Evolutionary conservation across 139 green algal species (phyloP).

Genomic region (Chlamydomonas schloesseri): DNA sequence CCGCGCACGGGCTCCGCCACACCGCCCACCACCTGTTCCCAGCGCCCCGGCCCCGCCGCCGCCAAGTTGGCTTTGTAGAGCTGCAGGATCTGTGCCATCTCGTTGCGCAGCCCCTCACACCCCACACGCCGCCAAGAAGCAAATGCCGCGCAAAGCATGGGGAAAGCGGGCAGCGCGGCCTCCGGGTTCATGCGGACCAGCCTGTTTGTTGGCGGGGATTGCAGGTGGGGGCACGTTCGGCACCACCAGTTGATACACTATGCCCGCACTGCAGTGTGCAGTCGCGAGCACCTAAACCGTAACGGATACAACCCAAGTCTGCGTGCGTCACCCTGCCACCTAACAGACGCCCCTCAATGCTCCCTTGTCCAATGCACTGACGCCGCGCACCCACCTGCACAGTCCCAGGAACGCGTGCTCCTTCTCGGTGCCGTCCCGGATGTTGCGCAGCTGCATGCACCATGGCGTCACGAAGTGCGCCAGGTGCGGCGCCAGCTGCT

Average conservation of each 20-base stretch:
- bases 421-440: constrained; percentile 96
- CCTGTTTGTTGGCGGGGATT: no score
- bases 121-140: constrained; percentile 76
- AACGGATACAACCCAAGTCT: no score
- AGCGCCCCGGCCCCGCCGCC: constrained; percentile 44
- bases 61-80: constrained; percentile 55
- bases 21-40: constrained; percentile 46
- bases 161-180: constrained; percentile 65
- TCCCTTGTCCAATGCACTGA: no score
- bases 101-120: constrained; percentile 67
- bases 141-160: constrained; percentile 66
- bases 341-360: no score
- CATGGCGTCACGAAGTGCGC: constrained; percentile 82
- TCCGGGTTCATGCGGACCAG: constrained; percentile 82
- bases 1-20: constrained; percentile 58
- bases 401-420: constrained; percentile 91
- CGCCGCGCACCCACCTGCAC: constrained; percentile 39
- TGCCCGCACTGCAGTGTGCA: no score
- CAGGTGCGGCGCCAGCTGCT: constrained; percentile 82
- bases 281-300: no score
- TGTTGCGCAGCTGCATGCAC: constrained; percentile 84
- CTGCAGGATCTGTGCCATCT: constrained; percentile 72
- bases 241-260: no score
- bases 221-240: no score
- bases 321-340: no score